Evolutionary conservation across 371 early-diverging fungal species (phyloP).

Genomic region (Sporodiniella umbellata): DNA sequence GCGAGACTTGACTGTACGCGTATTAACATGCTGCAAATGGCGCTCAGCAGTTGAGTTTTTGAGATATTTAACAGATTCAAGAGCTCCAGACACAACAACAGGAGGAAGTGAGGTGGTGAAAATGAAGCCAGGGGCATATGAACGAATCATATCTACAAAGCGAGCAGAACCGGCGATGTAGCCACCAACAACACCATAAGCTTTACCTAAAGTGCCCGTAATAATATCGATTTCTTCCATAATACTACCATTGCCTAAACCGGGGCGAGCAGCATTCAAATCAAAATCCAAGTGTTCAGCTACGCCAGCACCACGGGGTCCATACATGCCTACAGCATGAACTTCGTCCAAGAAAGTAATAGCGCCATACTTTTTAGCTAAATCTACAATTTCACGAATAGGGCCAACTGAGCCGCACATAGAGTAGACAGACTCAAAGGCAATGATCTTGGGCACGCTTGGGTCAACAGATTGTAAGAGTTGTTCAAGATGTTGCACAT

Average conservation of each 20-base stretch:
- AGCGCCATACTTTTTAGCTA: slow-evolving; percentile 97
- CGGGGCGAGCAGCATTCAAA: slow-evolving; percentile 53
- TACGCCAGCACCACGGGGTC: slow-evolving; percentile 93
- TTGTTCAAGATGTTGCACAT: slow-evolving; percentile 86
- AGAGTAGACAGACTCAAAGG: slow-evolving; percentile 97
- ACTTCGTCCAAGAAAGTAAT: slow-evolving; percentile 98
- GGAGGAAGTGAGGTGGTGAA: slow-evolving; percentile 98
- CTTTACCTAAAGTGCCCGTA: slow-evolving; percentile 97
- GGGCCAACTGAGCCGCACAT: slow-evolving; percentile 98
- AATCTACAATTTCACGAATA: slow-evolving; percentile 86
- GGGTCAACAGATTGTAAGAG: slow-evolving; percentile 77
- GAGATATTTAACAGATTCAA: slow-evolving; percentile 89
- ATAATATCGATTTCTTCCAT: slow-evolving; percentile 95
- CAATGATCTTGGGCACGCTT: slow-evolving; percentile 91
- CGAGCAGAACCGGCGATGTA: slow-evolving; percentile 91
- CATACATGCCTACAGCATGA: slow-evolving; percentile 99
- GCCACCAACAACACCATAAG: slow-evolving; percentile 97
- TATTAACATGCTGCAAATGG: slow-evolving; percentile 87
- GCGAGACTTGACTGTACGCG: slow-evolving; percentile 80
- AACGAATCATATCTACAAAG: slow-evolving; percentile 95
- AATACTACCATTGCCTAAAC: slow-evolving; percentile 56
- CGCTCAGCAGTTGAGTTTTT: slow-evolving; percentile 83
- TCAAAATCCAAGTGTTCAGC: slow-evolving; percentile 92
- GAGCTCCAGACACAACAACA: slow-evolving; percentile 86
- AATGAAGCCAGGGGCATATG: slow-evolving; percentile 98